Evolutionary conservation across 495 filamentous ascomycete genomes (phyloP), one percentile per base, ranked within the genome.

Genomic region (Hypoxylon subgilvum): DNA sequence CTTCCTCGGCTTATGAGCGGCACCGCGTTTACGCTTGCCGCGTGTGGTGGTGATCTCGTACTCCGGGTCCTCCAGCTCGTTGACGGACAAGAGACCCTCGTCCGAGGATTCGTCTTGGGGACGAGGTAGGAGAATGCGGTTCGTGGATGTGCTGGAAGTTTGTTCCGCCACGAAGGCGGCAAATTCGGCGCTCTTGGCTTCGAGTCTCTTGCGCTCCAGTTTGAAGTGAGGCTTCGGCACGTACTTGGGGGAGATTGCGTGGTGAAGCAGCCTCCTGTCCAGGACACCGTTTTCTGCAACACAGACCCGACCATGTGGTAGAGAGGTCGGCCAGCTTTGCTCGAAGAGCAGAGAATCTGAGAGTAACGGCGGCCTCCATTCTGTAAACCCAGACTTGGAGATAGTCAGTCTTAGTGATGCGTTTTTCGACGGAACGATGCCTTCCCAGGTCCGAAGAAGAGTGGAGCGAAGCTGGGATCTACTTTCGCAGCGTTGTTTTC

Each of bases 181-280:
- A 30, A 59, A 64, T 25, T 59, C 61, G 23, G 44, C 50, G 19
- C 55, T 45, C 36, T 64, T 64, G 12, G 17, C 39, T 6, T 12
- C 44, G 3, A 64, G 41, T 16, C 61, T 54, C 32, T 51, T 49
- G n/a, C 61, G 53, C 23, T 64, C 61, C 48, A 54, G 53, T 12
- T 55, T 58, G 39, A 64, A 59, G 36, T 64, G 61, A 0, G 49
- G 61, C 14, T 55, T 58, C 3, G 61, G 61, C 5, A 64, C 49
- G 17, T 59, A 64, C 34, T 50, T 51, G 0, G 61, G 61, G 13
- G 54, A 35, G 23, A 64, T 23, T 1, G 31, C 43, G 6, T 17
- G 13, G 18, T 59, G 61, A 31, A 64, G 61, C 1, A 54, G 31
- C 21, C 55, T 53, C 19, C 54, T 43, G 32, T 64, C 61, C 8